A percentile compares a stretch with the other conserved stretches of the same genome.
Conservation (phyloP, 2,329 filamentous ascomycete genomes). For the Aspergillus flavus region DNA sequence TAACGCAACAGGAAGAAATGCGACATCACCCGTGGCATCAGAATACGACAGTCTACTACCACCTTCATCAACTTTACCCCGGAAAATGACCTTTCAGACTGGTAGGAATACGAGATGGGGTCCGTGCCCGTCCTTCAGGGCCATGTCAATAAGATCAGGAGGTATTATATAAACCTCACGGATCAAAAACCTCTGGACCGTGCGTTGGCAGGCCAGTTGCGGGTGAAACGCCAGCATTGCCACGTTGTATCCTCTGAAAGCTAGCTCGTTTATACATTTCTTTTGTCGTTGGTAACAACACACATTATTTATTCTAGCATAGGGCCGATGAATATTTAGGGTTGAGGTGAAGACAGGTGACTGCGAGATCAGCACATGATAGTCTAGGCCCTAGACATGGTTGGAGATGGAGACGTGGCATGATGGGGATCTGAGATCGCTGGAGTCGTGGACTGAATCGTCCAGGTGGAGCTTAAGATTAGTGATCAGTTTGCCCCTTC, state of each 20-base stretch:
- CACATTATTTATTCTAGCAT: neutral
- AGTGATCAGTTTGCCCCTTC: neutral
- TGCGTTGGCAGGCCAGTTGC: neutral
- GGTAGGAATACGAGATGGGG: neutral
- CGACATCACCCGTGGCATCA: neutral
- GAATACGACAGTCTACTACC: neutral
- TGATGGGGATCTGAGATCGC: neutral
- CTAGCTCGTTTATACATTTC: too few species aligned
- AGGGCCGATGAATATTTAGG: neutral
- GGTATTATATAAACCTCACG: neutral
- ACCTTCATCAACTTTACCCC: neutral
- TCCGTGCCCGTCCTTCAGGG: neutral
- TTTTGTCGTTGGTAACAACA: neutral
- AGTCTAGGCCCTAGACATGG: neutral
- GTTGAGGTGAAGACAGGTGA: neutral
- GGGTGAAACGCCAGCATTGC: neutral
- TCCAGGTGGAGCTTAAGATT: neutral
- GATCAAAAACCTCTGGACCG: neutral
- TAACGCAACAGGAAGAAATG: neutral
- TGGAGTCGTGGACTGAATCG: neutral
- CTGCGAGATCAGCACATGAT: neutral
- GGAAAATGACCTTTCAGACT: neutral
- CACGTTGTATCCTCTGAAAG: neutral
- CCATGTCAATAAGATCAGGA: neutral
- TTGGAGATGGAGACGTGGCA: neutral